Base-by-base conservation (phyloP, 176 grass and related monocot genomes). In the Secale cereale region DNA sequence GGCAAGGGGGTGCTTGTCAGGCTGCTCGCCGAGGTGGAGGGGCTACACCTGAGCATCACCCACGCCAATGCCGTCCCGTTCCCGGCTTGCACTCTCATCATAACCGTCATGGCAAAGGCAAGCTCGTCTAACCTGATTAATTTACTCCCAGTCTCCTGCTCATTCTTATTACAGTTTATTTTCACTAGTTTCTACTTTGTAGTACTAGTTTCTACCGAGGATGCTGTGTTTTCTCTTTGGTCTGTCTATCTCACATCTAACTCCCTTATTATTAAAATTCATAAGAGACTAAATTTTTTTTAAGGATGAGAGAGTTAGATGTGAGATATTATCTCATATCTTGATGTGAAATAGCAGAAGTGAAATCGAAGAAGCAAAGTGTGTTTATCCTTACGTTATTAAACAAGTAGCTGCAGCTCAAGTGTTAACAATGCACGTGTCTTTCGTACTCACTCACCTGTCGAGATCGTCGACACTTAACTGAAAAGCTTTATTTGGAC, bases 31-130 rank as follows among this genome's bases (percentile, higher is more conserved):
- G 83, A 89, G 83, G 77, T 95, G 0, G 93, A 95, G 65, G 80
- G 66, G 48, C 77, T 86, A 8, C 78, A 87, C 74, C 78, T 95
- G 15, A 59, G 41, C 30, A 81, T 95, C 78, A 88, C 88, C 9
- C 81, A 92, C 20, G 69, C 90, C 74, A 95, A 82, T 79, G 78
- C 82, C 70, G 85, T 92, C 79, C 82, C 83, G 8, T 95, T 95
- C 75, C n/a, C 75, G 7, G 68, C 82, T 23, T 78, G 26, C 82
- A 59, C 86, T 22, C 17, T 80, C 8, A 85, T 86, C 50, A 79
- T 95, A 65, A 92, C 84, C 12, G 66, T 95, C 74, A 78, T 56
- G 23, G 90, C 88, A 37, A 71, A 95, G 93, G 93, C 86, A 95
- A 95, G 80, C 7, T 2, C 23, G 1, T 7, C 7, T 19, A 8